Evolutionary conservation across 2,329 filamentous ascomycete genomes (phyloP).

Genomic region (Aspergillus sojae): DNA sequence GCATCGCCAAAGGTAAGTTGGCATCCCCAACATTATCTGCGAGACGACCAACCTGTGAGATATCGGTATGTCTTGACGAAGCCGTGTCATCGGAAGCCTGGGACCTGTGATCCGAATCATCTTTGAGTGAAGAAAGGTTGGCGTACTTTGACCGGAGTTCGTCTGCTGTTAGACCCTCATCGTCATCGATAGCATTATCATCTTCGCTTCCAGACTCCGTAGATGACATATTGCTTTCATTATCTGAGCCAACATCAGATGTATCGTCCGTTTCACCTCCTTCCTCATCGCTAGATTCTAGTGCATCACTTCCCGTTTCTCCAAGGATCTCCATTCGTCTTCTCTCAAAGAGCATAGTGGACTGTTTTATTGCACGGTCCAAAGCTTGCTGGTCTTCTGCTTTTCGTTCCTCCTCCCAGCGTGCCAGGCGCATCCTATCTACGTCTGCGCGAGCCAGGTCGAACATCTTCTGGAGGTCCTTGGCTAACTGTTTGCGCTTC

Average conservation of each 20-base stretch:
- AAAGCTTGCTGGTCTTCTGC: conserved; percentile 55
- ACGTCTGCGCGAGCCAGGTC: conserved; percentile 61
- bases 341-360: conserved; percentile 53
- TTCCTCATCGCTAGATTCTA: conserved; percentile 65
- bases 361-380: conserved; percentile 56
- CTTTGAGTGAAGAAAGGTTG: conserved; percentile 35
- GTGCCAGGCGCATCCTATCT: conserved; percentile 56
- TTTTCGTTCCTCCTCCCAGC: conserved; percentile 61
- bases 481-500: conserved; percentile 72
- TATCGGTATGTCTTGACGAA: conserved; percentile 23
- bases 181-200: conserved; percentile 42
- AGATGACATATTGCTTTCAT: conserved; percentile 55
- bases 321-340: conserved; percentile 48
- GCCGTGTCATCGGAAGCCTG: conserved; percentile 25
- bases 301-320: conserved; percentile 66
- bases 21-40: conserved; percentile 25
- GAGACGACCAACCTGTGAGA: conserved; percentile 22
- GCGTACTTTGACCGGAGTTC: conserved; percentile 52
- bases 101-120: conserved; percentile 27
- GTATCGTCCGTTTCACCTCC: conserved; percentile 29
- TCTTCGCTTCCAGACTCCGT: conserved; percentile 47
- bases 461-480: conserved; percentile 65
- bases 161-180: conserved; percentile 50
- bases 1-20: conserved; percentile 29
- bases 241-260: conserved; percentile 61